Conservation (phyloP, 2,329 filamentous ascomycete species). For the Colletotrichum zoysiae region DNA sequence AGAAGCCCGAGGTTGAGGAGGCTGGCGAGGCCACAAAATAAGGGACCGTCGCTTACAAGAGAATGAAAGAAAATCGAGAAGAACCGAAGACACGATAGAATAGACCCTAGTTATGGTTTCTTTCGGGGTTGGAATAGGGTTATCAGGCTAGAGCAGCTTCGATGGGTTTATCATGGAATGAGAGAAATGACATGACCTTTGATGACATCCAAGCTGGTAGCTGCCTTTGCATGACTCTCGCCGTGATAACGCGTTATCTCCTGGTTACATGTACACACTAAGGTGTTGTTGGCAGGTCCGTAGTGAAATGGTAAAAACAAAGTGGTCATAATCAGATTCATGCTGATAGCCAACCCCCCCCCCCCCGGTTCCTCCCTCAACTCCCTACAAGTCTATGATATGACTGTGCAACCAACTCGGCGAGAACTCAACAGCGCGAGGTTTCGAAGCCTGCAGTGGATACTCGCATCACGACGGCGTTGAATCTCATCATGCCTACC, state of each 20-base stretch:
- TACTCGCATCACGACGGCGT: background rate
- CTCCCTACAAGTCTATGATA: background rate
- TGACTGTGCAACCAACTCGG: background rate
- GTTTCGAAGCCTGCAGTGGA: background rate
- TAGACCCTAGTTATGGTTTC: constrained; percentile 42
- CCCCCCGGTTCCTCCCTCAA: no score
- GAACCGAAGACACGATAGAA: constrained; percentile 41
- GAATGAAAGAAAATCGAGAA: constrained; percentile 26
- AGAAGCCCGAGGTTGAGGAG: constrained; percentile 65
- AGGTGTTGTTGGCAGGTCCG: background rate
- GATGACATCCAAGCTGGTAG: constrained; percentile 8
- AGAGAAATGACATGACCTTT: constrained; percentile 42
- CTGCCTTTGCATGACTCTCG: background rate
- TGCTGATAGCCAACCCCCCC: background rate
- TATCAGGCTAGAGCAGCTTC: constrained; percentile 42
- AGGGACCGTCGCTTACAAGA: constrained; percentile 14
- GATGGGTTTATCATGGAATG: constrained; percentile 38
- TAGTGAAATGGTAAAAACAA: background rate
- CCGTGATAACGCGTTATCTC: background rate
- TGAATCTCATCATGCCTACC: background rate
- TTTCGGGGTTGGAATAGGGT: constrained; percentile 41
- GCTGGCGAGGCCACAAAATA: constrained; percentile 50
- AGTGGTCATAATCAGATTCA: no score
- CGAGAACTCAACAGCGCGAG: background rate
- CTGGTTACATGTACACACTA: background rate